Conservation (phyloP, 345 rosid genomes). For the Tarenaya hassleriana region DNA sequence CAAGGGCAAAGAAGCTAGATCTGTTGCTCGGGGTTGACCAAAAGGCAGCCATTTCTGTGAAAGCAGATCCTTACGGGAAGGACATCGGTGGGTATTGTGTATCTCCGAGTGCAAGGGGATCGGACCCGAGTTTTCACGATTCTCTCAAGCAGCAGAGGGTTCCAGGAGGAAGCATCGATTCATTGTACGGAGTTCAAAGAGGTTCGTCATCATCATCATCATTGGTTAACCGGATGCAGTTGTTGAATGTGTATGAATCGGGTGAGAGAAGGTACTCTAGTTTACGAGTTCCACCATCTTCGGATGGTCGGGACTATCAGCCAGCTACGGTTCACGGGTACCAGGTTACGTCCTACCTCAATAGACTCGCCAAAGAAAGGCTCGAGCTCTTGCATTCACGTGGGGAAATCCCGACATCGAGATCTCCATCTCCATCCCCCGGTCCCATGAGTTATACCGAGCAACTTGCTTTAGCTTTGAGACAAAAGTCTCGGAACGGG, state of each 20-base stretch:
- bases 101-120: conserved; percentile 48
- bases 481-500: conserved; percentile 63
- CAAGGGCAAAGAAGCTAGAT: conserved; percentile 57
- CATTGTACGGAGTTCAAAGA: conserved; percentile 49
- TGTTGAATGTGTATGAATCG: conserved; percentile 53
- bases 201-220: conserved; percentile 45
- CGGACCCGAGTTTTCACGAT: conserved; percentile 46
- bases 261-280: conserved; percentile 73
- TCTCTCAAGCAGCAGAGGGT: conserved; percentile 52
- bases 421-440: conserved; percentile 45
- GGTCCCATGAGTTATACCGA: conserved; percentile 51
- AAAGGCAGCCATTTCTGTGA: conserved; percentile 37
- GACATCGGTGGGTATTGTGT: conserved; percentile 44
- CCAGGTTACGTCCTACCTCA: conserved; percentile 55
- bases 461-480: conserved; percentile 42
- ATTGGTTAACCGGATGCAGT: conserved; percentile 50
- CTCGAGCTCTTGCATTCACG: conserved; percentile 45
- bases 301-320: conserved; percentile 57
- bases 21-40: conserved; percentile 43
- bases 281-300: conserved; percentile 54
- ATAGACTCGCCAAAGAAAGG: conserved; percentile 47
- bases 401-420: conserved; percentile 42
- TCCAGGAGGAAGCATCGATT: conserved; percentile 47
- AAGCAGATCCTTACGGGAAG: conserved; percentile 43
- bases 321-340: conserved; percentile 77